These are phyloP conservation scores for Selaginella moellendorffii DNA, from an alignment of 75 land plant species.

Conservation along the genomic window DNA sequence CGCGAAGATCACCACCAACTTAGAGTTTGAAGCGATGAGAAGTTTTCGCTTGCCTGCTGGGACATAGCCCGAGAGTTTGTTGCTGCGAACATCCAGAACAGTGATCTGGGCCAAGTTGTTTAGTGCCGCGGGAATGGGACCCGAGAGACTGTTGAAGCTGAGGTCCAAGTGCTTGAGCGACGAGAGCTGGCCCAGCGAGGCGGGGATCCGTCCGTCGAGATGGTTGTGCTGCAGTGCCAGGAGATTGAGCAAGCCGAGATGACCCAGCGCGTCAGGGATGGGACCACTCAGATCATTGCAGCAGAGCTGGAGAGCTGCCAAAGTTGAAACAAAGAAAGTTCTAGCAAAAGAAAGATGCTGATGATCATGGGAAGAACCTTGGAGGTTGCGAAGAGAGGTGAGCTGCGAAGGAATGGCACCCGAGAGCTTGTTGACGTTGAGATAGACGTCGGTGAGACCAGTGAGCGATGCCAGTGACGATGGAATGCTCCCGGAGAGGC, in stretches of 20 bases:
- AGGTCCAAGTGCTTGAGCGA: constrained; percentile 43
- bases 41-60: too few species aligned
- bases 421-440: constrained; percentile 59
- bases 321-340: too few species aligned
- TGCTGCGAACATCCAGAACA: constrained; percentile 54
- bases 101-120: constrained; percentile 34
- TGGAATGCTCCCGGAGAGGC: constrained; percentile 58
- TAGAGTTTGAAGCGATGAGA: too few species aligned
- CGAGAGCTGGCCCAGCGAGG: constrained; percentile 43
- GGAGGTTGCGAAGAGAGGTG: constrained; percentile 47
- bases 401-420: constrained; percentile 70
- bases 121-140: constrained; percentile 58
- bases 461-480: constrained; percentile 34
- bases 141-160: constrained; percentile 55
- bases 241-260: constrained; percentile 41
- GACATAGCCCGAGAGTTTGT: constrained; percentile 13
- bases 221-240: constrained; percentile 55
- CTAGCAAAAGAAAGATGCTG: too few species aligned
- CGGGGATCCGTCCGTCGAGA: constrained; percentile 58
- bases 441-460: constrained; percentile 57
- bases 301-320: constrained; percentile 70
- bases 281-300: constrained; percentile 48
- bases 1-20: too few species aligned
- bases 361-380: constrained; percentile 55
- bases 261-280: constrained; percentile 50